Percentiles rank a stretch among this genome's conserved stretches.
Conservation (phyloP, 306 rosid genomes). For the Comarum palustre region DNA sequence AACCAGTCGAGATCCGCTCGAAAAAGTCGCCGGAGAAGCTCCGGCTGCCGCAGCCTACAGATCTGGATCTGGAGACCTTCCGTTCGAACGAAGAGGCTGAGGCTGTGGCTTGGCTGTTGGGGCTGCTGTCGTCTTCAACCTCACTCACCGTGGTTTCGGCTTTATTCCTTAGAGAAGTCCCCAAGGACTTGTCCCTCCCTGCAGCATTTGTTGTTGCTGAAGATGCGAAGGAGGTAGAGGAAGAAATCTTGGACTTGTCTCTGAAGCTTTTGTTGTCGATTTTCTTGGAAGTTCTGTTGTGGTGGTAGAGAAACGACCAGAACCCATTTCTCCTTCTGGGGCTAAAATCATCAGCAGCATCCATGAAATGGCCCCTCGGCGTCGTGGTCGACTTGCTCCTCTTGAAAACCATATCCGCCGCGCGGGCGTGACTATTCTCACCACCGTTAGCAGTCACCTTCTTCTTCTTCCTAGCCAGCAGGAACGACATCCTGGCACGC, state of each 20-base stretch:
- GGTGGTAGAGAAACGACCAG: constrained; percentile 74
- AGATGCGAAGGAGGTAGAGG: constrained; percentile 16
- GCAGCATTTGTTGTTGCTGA: neutral
- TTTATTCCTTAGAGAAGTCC: constrained; percentile 21
- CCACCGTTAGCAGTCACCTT: constrained; percentile 24
- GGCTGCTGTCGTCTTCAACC: constrained; percentile 44
- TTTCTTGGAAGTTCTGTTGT: constrained; percentile 26
- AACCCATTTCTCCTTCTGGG: constrained; percentile 69
- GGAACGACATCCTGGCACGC: constrained; percentile 64
- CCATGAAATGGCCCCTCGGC: constrained; percentile 34
- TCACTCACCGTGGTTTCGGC: constrained; percentile 9
- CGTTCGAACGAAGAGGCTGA: constrained; percentile 68
- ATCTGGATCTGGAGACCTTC: constrained; percentile 92
- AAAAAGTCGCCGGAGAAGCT: constrained; percentile 94
- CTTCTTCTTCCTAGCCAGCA: constrained; percentile 64
- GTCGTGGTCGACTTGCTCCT: constrained; percentile 84
- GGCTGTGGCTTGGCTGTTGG: constrained; percentile 37
- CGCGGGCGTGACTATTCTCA: constrained; percentile 5
- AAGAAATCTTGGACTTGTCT: constrained; percentile 23
- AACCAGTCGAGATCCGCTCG: constrained; percentile 96
- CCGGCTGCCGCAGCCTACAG: constrained; percentile 93
- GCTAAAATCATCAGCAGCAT: constrained; percentile 36
- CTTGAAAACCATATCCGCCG: constrained; percentile 46
- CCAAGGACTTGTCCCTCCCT: constrained; percentile 8
- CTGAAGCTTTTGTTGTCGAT: constrained; percentile 21